Evolutionary conservation across 768 basidiomycete species (phyloP), one percentile per base, ranked within the genome.

Genomic region (Suillus subaureus): DNA sequence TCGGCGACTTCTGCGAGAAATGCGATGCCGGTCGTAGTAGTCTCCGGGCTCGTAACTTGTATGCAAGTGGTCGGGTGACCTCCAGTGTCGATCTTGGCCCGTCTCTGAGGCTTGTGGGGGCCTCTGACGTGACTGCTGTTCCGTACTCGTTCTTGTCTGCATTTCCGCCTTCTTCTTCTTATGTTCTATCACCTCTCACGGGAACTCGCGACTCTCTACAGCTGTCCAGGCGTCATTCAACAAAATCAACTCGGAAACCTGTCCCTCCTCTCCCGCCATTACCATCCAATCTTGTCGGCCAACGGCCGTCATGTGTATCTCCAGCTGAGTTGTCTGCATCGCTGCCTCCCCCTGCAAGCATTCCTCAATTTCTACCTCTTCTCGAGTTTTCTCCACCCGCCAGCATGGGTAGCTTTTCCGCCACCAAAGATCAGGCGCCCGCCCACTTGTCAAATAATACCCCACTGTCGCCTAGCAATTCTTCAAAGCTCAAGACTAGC

Each of bases 201-300:
- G 68, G 69, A 3, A 45, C 69, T 6, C 66, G 75, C 23, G 76
- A 78, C 58, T 78, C 75, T 35, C 51, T 78, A n/a, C 76, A 75
- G 64, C 47, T 76, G 6, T 68, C 71, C 0, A 70, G 62, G 51
- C 67, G 61, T 2, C 64, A 71, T 4, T 62, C 66, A 40, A 69
- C 64, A 40, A 70, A 57, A 57, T 51, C 33, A 33, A 2, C 52
- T 39, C 67, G 75, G 52, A 68, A 47, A 39, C 69, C 76, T 26
- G 43, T 61, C 0, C 69, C 70, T 33, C 69, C 71, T 6, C 31
- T 74, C 47, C 74, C 73, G 8, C 64, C 70, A 15, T 47, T 77
- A 18, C 71, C 76, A 26, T 57, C 15, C 26, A 62, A 61, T 42
- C 64, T 67, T 39, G n/a, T 64, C 6, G 28, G 33, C 4, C 49